Base-by-base conservation (phyloP, 192 early-diverging fungal genomes). In the Diversispora epigaea region DNA sequence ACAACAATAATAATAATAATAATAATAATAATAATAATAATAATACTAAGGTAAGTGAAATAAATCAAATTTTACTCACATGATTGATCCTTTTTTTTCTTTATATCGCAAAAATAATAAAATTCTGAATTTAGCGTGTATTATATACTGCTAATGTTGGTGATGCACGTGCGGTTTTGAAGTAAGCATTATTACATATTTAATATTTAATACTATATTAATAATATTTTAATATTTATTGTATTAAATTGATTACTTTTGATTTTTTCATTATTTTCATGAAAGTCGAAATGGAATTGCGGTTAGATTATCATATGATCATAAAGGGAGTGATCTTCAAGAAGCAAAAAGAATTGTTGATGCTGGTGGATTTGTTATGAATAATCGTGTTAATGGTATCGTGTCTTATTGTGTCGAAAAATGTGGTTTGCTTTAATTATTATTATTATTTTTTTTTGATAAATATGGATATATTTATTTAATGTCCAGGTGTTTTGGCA, bases 381-480 rank as follows among this genome's bases (percentile, higher is more conserved):
- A 99, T 80, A 94, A 95, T 72, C 90, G 97, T 9, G 97, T 99
- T n/a, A n/a, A n/a, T n/a, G n/a, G n/a, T n/a, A n/a, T n/a, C n/a
- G n/a, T n/a, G n/a, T n/a, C n/a, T n/a, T n/a, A n/a, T n/a, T n/a
- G n/a, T n/a, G n/a, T n/a, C n/a, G n/a, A n/a, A n/a, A n/a, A n/a
- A n/a, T n/a, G n/a, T n/a, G n/a, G n/a, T n/a, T n/a, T n/a, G n/a
- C n/a, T n/a, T n/a, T n/a, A n/a, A n/a, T n/a, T n/a, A n/a, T n/a
- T n/a, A n/a, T n/a, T n/a, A n/a, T n/a, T n/a, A n/a, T n/a, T n/a
- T n/a, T n/a, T n/a, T n/a, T n/a, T n/a, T n/a, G n/a, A n/a, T n/a
- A n/a, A n/a, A n/a, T n/a, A n/a, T n/a, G n/a, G n/a, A n/a, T n/a
- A n/a, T n/a, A n/a, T n/a, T n/a, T n/a, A n/a, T n/a, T n/a, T n/a